phyloP scores from a whole-genome alignment of 208 protist genomes.

The Kentomonas sorsogonicus region DNA sequence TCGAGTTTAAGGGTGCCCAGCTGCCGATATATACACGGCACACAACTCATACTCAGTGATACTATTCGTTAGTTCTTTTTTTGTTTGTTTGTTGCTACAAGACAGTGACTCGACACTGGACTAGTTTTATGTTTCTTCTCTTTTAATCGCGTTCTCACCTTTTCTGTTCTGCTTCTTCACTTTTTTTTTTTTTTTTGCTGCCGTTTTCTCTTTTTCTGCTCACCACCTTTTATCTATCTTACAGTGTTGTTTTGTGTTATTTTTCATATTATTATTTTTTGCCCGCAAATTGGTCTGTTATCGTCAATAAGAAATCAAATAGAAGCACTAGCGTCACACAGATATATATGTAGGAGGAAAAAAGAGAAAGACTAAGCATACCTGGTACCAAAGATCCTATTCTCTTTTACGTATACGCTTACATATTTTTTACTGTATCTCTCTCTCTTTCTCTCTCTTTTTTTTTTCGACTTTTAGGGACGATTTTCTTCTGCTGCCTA shows the following conservation, averaged over 20 bases:
- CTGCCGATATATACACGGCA: too few relatives aligned
- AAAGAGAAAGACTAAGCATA: constrained; percentile 1
- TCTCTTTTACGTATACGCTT: constrained; percentile 2
- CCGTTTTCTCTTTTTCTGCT: constrained; percentile 5
- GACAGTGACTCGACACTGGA: too few relatives aligned
- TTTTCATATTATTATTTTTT: not conserved
- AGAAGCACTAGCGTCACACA: not conserved
- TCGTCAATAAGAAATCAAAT: not conserved
- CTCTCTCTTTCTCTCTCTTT: constrained; percentile 1
- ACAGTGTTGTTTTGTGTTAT: constrained; percentile 3
- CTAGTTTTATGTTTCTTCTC: constrained; percentile 4
- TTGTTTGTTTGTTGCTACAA: too few relatives aligned
- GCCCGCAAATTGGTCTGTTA: not conserved
- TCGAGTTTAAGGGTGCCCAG: too few relatives aligned
- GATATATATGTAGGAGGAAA: not conserved
- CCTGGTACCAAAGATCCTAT: constrained; percentile 2
- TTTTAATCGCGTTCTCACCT: not conserved
- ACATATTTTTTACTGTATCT: constrained; percentile 4
- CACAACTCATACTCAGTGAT: too few relatives aligned
- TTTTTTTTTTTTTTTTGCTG: constrained; percentile 4
- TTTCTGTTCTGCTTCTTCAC: constrained; percentile 10
- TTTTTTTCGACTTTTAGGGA: constrained; percentile 6
- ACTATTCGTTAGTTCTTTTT: too few relatives aligned
- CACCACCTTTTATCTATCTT: too few relatives aligned
- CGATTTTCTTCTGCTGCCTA: not conserved